These are phyloP conservation scores for Allantophomopsis cytisporea DNA, from an alignment of 2,329 filamentous ascomycete genomes.

Conservation along the genomic window DNA sequence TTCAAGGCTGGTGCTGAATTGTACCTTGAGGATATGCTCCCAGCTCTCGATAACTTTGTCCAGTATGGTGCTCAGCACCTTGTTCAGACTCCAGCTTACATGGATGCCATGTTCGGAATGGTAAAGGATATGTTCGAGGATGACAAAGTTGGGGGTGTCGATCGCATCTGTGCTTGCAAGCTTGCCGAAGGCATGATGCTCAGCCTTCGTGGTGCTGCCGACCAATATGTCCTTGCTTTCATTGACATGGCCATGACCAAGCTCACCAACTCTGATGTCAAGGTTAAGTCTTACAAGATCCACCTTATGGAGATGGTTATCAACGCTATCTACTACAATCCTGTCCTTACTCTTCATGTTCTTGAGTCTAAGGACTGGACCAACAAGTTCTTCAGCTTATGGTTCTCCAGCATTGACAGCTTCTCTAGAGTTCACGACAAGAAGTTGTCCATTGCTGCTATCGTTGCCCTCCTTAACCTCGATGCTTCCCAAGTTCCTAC, in stretches of 20 bases:
- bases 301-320: conserved; percentile 99
- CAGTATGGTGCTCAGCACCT: conserved; percentile 78
- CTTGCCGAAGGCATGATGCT: conserved; percentile 95
- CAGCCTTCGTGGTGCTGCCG: conserved; percentile 76
- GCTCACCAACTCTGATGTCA: conserved; percentile 60
- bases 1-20: conserved; percentile 96
- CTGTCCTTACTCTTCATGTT: conserved; percentile 64
- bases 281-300: conserved; percentile 87
- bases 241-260: conserved; percentile 77
- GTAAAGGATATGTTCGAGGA: conserved; percentile 90
- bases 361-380: conserved; percentile 91
- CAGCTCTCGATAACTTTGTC: conserved; percentile 94
- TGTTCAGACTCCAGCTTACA: conserved; percentile 71
- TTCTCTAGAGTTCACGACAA: conserved; percentile 96
- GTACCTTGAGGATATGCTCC: conserved; percentile 97
- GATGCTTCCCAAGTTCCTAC: conserved; percentile 69
- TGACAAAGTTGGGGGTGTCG: conserved; percentile 82
- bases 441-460: conserved; percentile 92
- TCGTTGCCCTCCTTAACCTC: conserved; percentile 71
- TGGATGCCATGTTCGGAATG: conserved; percentile 85
- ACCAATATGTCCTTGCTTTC: conserved; percentile 80
- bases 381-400: conserved; percentile 96
- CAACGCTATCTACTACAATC: conserved; percentile 97
- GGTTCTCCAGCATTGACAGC: conserved; percentile 91
- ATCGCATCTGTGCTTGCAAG: conserved; percentile 95